Evolutionary conservation across 352 stramenopile genomes (phyloP).

Genomic region (Phytophthora pinifolia): DNA sequence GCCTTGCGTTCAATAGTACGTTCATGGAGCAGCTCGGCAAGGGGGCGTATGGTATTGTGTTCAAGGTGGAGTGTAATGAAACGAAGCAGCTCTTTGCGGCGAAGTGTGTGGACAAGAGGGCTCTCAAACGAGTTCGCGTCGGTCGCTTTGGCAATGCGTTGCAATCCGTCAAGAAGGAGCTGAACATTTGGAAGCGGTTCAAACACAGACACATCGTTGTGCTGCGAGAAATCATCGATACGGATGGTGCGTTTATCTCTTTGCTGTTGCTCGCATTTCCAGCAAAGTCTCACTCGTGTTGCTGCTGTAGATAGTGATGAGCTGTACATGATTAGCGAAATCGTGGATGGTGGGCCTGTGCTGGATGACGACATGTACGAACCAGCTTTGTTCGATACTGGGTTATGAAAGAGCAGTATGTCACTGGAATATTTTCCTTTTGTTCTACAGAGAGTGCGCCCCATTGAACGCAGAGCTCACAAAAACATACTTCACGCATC

Average conservation of each 20-base stretch:
- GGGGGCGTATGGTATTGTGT: constrained; percentile 71
- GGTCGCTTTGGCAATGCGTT: constrained; percentile 75
- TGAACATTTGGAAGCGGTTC: constrained; percentile 97
- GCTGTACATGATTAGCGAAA: constrained; percentile 85
- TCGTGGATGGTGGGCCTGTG: constrained; percentile 70
- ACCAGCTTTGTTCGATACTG: background rate
- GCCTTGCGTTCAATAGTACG: constrained; percentile 34
- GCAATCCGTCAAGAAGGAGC: constrained; percentile 90
- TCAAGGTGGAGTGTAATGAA: constrained; percentile 68
- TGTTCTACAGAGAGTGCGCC: constrained; percentile 53
- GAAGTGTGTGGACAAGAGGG: constrained; percentile 81
- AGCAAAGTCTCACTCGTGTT: background rate
- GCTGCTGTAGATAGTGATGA: constrained; percentile 59
- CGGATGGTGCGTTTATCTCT: constrained; percentile 43
- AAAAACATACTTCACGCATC: constrained; percentile 75
- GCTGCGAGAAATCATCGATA: constrained; percentile 96
- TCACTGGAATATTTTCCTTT: background rate
- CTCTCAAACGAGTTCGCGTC: constrained; percentile 66
- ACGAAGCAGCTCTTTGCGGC: constrained; percentile 70
- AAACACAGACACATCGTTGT: constrained; percentile 94
- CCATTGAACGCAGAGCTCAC: constrained; percentile 57
- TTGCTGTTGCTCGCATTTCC: background rate
- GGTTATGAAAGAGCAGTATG: background rate
- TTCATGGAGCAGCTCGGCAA: constrained; percentile 73
- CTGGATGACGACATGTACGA: constrained; percentile 64